Evolutionary conservation across 2,329 filamentous ascomycete genomes (phyloP).

Genomic region (Moelleriella libera): DNA sequence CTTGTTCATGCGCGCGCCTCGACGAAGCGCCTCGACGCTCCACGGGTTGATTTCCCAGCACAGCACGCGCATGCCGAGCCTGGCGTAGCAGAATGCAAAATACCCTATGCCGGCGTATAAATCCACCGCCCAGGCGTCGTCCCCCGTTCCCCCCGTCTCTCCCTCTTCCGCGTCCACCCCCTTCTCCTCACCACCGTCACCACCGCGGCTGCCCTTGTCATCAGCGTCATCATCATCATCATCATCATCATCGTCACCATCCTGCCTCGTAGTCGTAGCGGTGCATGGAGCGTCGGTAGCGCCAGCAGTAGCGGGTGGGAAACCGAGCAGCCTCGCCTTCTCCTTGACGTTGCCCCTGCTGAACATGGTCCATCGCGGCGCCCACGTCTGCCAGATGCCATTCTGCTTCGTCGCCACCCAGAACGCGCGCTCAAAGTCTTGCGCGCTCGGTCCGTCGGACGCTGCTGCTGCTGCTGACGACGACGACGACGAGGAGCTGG

Average conservation of each 20-base stretch:
- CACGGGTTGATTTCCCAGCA: conserved; percentile 88
- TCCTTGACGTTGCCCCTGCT: conserved; percentile 81
- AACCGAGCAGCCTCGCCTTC: conserved; percentile 60
- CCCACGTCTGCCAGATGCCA: conserved; percentile 73
- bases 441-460: conserved; percentile 13
- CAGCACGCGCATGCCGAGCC: conserved; percentile 56
- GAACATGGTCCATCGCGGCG: conserved; percentile 88
- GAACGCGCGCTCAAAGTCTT: conserved; percentile 53
- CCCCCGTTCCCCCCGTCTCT: too few species aligned
- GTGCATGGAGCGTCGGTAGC: too few species aligned
- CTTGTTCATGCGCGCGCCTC: conserved; percentile 57
- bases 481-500: too few species aligned
- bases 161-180: too few species aligned
- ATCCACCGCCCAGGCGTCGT: conserved; percentile 48
- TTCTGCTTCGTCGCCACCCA: conserved; percentile 74
- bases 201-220: too few species aligned
- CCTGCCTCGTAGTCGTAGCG: too few species aligned
- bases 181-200: too few species aligned
- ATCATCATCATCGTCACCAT: not conserved
- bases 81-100: conserved; percentile 75
- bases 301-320: conserved; percentile 14
- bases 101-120: conserved; percentile 91
- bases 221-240: too few species aligned
- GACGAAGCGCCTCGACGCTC: conserved; percentile 69
- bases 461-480: too few species aligned